These are phyloP conservation scores for Inonotus obliquus DNA, from an alignment of 1,284 basidiomycete genomes.

Conservation along the genomic window DNA sequence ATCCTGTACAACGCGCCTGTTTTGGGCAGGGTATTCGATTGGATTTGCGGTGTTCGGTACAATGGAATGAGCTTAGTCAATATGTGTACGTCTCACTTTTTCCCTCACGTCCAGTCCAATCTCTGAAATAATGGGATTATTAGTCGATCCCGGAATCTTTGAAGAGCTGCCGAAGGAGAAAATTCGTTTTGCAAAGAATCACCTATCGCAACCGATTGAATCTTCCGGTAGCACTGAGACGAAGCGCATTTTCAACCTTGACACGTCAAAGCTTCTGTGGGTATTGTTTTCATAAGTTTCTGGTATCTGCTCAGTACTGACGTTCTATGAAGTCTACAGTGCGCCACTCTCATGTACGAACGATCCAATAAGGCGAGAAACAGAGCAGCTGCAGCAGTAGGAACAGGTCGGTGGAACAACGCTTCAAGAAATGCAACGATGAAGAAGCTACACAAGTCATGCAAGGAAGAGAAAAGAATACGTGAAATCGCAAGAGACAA, in stretches of 20 bases:
- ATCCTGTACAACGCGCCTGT: conserved; percentile 20
- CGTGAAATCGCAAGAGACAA: conserved; percentile 15
- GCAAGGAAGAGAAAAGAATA: conserved; percentile 21
- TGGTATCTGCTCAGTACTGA: background rate
- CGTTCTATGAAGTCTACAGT: conserved; percentile 21
- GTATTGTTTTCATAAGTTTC: background rate
- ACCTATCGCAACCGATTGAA: conserved; percentile 22
- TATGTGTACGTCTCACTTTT: conserved; percentile 19
- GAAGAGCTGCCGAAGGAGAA: conserved; percentile 26
- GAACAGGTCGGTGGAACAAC: conserved; percentile 16
- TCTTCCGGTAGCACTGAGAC: conserved; percentile 18
- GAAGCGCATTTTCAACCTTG: conserved; percentile 26
- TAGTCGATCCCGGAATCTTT: conserved; percentile 28
- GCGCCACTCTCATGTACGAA: conserved; percentile 27
- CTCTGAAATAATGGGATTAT: background rate
- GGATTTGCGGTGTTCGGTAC: conserved; percentile 14
- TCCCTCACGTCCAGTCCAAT: too few species aligned
- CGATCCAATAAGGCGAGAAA: conserved; percentile 20
- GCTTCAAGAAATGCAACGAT: too few species aligned
- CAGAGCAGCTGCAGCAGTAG: conserved; percentile 6
- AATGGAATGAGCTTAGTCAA: conserved; percentile 24
- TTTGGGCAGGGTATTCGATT: conserved; percentile 13
- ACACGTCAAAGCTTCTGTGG: conserved; percentile 27
- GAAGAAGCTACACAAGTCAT: conserved; percentile 13
- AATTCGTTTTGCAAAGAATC: conserved; percentile 23